Conservation (phyloP, 805 yeast genomes). For the Blastobotrys attinorum region DNA sequence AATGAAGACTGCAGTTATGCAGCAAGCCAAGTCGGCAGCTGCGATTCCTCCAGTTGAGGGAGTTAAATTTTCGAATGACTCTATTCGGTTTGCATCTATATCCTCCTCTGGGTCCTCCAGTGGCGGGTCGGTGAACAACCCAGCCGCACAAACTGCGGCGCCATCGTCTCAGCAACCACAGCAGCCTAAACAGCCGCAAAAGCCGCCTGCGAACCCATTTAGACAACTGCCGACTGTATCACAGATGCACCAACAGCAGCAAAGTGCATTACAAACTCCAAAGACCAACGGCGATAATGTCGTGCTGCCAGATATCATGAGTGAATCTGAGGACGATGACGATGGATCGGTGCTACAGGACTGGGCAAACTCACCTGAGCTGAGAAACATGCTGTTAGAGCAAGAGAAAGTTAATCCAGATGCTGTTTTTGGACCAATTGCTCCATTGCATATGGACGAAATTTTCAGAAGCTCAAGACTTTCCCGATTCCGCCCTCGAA, state of each 20-base stretch:
- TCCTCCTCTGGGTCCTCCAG: slow-evolving; percentile 4
- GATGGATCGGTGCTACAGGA: slow-evolving; percentile 41
- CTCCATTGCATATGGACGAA: slow-evolving; percentile 60
- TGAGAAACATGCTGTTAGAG: slow-evolving; percentile 39
- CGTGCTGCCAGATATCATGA: slow-evolving; percentile 26
- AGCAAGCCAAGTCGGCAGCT: slow-evolving; percentile 23
- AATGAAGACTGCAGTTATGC: slow-evolving; percentile 30
- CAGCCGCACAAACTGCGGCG: background rate
- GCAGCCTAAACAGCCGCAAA: background rate
- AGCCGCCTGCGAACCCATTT: slow-evolving; percentile 1
- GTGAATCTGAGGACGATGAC: slow-evolving; percentile 46
- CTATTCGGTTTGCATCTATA: slow-evolving; percentile 21
- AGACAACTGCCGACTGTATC: slow-evolving; percentile 10
- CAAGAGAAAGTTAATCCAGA: slow-evolving; percentile 54
- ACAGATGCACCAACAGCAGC: background rate
- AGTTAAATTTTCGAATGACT: slow-evolving; percentile 29
- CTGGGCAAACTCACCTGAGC: slow-evolving; percentile 58
- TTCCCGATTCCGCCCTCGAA: slow-evolving; percentile 46
- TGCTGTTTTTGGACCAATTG: slow-evolving; percentile 65
- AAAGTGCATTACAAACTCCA: slow-evolving; percentile 2
- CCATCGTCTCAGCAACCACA: slow-evolving; percentile 1
- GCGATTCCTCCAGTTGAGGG: slow-evolving; percentile 25
- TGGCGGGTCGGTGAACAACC: background rate
- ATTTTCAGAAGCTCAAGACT: slow-evolving; percentile 43
- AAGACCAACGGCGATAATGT: background rate